Evolutionary conservation across 2,329 filamentous ascomycete genomes (phyloP), one percentile per base, ranked within the genome.

Genomic region (Domatiomyces globalis): DNA sequence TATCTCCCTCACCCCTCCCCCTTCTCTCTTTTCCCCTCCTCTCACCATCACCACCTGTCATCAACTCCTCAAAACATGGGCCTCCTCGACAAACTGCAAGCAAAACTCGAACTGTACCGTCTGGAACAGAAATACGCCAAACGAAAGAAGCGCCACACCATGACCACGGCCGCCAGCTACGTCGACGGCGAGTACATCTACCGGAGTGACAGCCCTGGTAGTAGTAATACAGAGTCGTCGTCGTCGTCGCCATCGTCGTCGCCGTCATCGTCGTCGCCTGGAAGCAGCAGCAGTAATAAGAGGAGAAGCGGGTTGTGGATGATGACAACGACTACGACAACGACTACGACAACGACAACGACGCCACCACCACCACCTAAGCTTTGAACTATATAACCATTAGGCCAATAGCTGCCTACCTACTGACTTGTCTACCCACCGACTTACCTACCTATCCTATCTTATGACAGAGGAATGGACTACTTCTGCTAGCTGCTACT

Each of bases 161-260:
- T 94, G 68, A 81, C 85, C 64, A 88, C 85, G 64, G 88, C 87
- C 63, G 90, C 88, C 27, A 78, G 86, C 66, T 96, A 96, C 69
- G 85, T 95, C 58, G 87, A 96, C 66, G 92, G 89, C 69, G 90
- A 95, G 73, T 95, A 95, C 72, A 76, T 95, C 67, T 94, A 88
- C 49, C 67, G 66, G 48, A 44, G 46, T 36, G 60, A 47, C 42
- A 45, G 18, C 36, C n/a, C 44, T 9, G 39, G 50, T 12, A 53
- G 54, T 53, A 52, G 51, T 17, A 53, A 52, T 39, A 39, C 33
- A 39, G 10, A 4, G 15, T 39, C 33, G 33, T 15, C 33, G 33
- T 15, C 33, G 5, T 15, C 33, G 33, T 39, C 33, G 33, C 15
- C 33, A 15, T 39, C 33, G 12, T 15, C 33, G 33, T 33, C 29